Base-by-base conservation (phyloP, 371 early-diverging fungal species). In the Polyrhizophydium stewartii region DNA sequence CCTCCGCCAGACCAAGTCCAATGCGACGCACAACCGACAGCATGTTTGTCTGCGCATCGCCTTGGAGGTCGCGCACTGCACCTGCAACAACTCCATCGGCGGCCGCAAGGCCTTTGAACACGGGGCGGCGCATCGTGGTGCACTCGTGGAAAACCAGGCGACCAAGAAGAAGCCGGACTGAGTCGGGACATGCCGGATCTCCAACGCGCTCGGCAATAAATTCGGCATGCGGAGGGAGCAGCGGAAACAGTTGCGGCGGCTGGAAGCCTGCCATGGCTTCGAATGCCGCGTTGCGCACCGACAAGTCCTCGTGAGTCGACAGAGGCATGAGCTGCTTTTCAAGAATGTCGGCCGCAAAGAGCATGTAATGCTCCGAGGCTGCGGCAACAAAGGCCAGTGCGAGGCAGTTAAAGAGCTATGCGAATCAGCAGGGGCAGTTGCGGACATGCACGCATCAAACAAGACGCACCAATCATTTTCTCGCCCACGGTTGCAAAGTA, bases 71-170 rank as follows among this genome's bases (percentile, higher is more conserved):
- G 13, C 35, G 35, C 35, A 35, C 3, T 3, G 13, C 35, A 35
- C 35, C 35, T 3, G 35, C 35, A 7, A 16, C 16, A 10, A 47
- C 60, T 33, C 60, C 69, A 7, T 19, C 61, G 25, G 61, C 59
- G 1, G 67, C 60, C 17, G 71, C 67, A 30, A 71, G 27, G 0
- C 68, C 71, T 40, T 71, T 71, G 56, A 71, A 64, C 19, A 71
- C 71, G 13, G 71, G 64, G 1, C 71, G 61, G 12, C 71, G 58
- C 71, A 71, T 71, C 24, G 61, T 50, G 32, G 24, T 50, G 38
- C 61, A 46, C 51, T 71, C 71, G 45, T 71, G 65, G 28, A n/a
- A 3, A 22, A 65, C 58, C 9, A 71, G 58, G 22, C 19, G 27
- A 1, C 64, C 50, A 24, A 63, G 30, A 9, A 67, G 27, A 0